phyloP scores from a whole-genome alignment of 1,284 basidiomycete species.

The Cryptococcus sp. region DNA sequence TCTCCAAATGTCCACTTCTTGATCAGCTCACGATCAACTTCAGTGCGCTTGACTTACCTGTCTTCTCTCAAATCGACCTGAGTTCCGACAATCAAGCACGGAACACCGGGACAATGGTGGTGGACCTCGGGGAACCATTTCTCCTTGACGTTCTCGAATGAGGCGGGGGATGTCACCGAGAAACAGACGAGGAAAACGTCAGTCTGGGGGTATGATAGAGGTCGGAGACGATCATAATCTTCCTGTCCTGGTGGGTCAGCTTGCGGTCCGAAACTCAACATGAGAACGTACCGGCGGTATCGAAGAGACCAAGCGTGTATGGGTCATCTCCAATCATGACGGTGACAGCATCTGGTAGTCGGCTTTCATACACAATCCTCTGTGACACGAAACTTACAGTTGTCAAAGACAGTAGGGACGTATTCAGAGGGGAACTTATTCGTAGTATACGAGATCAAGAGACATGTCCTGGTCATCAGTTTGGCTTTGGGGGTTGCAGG shows the following conservation, averaged over 20 bases:
- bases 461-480: conserved; percentile 69
- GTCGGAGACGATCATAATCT: conserved; percentile 98
- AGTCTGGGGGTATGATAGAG: conserved; percentile 98
- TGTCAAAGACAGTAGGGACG: conserved; percentile 78
- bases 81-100: conserved; percentile 97
- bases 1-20: conserved; percentile 86
- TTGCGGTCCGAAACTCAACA: background rate
- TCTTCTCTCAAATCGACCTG: conserved; percentile 98
- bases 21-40: no score
- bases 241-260: conserved; percentile 70
- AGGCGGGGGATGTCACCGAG: conserved; percentile 96
- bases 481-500: background rate
- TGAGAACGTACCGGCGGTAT: conserved; percentile 74
- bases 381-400: conserved; percentile 47
- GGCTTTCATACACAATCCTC: background rate
- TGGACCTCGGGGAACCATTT: conserved; percentile 99
- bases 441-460: conserved; percentile 99
- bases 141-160: conserved; percentile 99
- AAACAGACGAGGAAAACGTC: conserved; percentile 99
- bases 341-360: conserved; percentile 82
- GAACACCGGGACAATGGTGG: conserved; percentile 99
- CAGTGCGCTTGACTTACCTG: conserved; percentile 47
- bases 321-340: conserved; percentile 99
- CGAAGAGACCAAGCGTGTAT: conserved; percentile 96
- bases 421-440: conserved; percentile 99